Conservation (phyloP, 306 rosid genomes). For the Pueraria montana region DNA sequence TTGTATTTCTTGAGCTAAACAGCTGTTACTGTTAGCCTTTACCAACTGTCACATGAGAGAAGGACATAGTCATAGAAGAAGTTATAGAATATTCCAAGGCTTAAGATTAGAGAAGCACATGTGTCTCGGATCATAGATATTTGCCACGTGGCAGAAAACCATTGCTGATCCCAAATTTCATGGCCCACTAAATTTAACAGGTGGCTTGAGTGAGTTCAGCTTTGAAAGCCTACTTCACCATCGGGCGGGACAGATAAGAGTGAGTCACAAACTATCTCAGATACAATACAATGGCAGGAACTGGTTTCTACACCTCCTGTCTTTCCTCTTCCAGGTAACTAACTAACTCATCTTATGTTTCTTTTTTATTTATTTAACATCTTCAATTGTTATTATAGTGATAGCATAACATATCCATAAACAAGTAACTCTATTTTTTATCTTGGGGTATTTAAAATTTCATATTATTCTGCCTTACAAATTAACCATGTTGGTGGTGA, state of each 20-base stretch:
- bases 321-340: conserved; percentile 69
- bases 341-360: conserved; percentile 22
- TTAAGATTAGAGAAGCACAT: conserved; percentile 18
- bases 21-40: neutral
- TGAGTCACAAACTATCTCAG: neutral
- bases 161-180: conserved; percentile 72
- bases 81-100: neutral
- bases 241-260: conserved; percentile 28
- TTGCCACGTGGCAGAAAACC: conserved; percentile 65
- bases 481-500: neutral
- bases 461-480: conserved; percentile 5
- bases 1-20: neutral
- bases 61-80: neutral
- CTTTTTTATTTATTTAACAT: conserved; percentile 14
- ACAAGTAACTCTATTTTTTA: neutral
- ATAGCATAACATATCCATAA: neutral
- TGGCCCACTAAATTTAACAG: conserved; percentile 54
- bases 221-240: conserved; percentile 36
- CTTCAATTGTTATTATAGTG: neutral
- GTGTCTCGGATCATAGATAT: conserved; percentile 10
- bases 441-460: neutral
- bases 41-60: neutral
- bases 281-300: conserved; percentile 67
- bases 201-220: conserved; percentile 42
- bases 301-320: conserved; percentile 59